Evolutionary conservation across 495 filamentous ascomycete species (phyloP).

Genomic region (Staphylotrichum longicolle): DNA sequence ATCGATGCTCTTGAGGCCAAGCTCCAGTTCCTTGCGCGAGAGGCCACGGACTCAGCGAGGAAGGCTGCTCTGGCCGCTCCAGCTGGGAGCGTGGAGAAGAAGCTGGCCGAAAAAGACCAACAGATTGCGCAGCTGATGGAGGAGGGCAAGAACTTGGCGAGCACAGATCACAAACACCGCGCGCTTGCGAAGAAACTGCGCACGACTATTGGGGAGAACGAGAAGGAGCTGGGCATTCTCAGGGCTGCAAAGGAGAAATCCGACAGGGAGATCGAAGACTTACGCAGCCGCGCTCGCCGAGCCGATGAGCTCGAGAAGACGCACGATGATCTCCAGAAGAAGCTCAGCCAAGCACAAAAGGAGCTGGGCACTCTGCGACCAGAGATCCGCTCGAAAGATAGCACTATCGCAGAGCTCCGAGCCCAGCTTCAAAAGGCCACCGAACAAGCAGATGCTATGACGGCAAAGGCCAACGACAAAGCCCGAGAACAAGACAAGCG

Average conservation of each 20-base stretch:
- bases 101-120: slow-evolving; percentile 83
- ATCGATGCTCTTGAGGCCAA: slow-evolving; percentile 93
- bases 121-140: slow-evolving; percentile 85
- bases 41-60: slow-evolving; percentile 69
- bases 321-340: slow-evolving; percentile 61
- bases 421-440: slow-evolving; percentile 66
- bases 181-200: slow-evolving; percentile 82
- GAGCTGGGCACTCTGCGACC: slow-evolving; percentile 65
- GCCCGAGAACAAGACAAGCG: slow-evolving; percentile 65
- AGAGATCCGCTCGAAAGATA: slow-evolving; percentile 65
- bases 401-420: slow-evolving; percentile 66
- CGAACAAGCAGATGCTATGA: slow-evolving; percentile 64
- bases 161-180: slow-evolving; percentile 78
- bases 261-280: slow-evolving; percentile 58
- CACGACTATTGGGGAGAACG: slow-evolving; percentile 55
- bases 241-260: slow-evolving; percentile 65
- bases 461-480: slow-evolving; percentile 62
- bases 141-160: slow-evolving; percentile 86
- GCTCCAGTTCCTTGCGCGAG: slow-evolving; percentile 78
- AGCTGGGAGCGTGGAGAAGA: slow-evolving; percentile 66
- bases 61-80: slow-evolving; percentile 59
- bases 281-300: slow-evolving; percentile 59
- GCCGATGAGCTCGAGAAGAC: slow-evolving; percentile 66
- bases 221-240: slow-evolving; percentile 61
- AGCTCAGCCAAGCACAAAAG: slow-evolving; percentile 60